Base-by-base conservation (phyloP, 495 filamentous ascomycete genomes). In the Podospora conica region DNA sequence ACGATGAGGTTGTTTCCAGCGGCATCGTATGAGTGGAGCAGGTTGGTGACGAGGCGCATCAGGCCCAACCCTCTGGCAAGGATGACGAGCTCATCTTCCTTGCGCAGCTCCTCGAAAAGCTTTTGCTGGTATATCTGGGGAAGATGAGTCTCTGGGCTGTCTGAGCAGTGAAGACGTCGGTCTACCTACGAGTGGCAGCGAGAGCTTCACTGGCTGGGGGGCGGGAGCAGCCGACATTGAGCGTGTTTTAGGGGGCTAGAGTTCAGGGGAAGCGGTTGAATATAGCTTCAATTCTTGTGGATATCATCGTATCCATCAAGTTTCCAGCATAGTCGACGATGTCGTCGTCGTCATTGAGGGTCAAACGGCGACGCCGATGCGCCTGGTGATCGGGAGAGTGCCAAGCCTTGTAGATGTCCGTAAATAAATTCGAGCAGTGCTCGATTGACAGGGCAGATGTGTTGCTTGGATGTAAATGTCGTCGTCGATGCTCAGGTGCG, bases 11-110 rank as follows among this genome's bases (percentile, higher is more conserved):
- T 97, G 76, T 93, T 93, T 6, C 96, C 95, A 8, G 92, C 92
- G 3, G 92, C 94, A 83, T 98, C 95, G 78, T 96, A 96, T 22
- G 93, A 92, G 75, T 98, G 96, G 33, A 98, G 86, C 9, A 98
- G 85, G 74, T 97, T 98, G 18, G 92, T 96, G 66, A 97, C 85
- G 20, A 98, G 80, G 58, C 91, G 91, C 62, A 97, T 84, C 20
- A 98, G 87, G 61, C 95, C 95, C 20, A 98, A 87, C 70, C 95
- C 95, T 61, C 93, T 90, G 3, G 93, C 94, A 48, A 97, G 83
- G 53, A 98, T 81, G 70, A 97, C 87, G 68, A 98, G 87, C 77
- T 94, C 91, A 91, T 98, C 95, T 78, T 97, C 91, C 60, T 86
- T 79, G 65, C 91, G 88, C 65, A 96, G 87, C 84, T 93, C 90